These are phyloP conservation scores for Sarcomyxa edulis DNA, from an alignment of 768 basidiomycete species.

Conservation along the genomic window DNA sequence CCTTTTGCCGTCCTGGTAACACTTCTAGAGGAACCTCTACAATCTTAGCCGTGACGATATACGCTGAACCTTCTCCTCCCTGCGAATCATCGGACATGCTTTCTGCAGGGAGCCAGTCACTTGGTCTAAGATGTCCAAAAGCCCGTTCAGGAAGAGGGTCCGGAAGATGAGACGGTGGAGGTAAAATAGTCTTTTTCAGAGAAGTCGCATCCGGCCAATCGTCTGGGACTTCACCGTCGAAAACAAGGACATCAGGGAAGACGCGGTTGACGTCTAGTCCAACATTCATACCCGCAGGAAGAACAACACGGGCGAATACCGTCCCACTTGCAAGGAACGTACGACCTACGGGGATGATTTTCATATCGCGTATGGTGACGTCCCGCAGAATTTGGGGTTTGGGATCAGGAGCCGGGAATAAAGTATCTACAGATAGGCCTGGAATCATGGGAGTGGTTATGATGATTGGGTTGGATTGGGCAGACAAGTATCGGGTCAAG, in stretches of 20 bases:
- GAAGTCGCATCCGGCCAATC: constrained; percentile 6
- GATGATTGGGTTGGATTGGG: constrained; percentile 47
- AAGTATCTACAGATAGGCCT: constrained; percentile 35
- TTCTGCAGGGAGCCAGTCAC: constrained; percentile 55
- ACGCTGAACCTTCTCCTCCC: constrained; percentile 47
- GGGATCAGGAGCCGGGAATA: constrained; percentile 63
- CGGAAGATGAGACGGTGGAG: constrained; percentile 48
- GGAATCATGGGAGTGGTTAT: constrained; percentile 56
- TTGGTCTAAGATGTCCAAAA: constrained; percentile 71
- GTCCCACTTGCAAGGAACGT: constrained; percentile 65
- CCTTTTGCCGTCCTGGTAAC: constrained; percentile 69
- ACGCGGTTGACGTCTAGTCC: constrained; percentile 58
- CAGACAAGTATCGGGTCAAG: constrained; percentile 60
- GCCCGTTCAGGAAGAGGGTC: constrained; percentile 66
- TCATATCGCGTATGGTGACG: constrained; percentile 76
- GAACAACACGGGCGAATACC: constrained; percentile 57
- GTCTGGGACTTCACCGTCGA: constrained; percentile 62
- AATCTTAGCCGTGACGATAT: constrained; percentile 59
- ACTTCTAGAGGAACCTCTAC: constrained; percentile 74
- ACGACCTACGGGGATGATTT: constrained; percentile 42
- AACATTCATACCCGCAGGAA: constrained; percentile 67
- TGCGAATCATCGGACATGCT: constrained; percentile 35
- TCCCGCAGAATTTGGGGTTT: constrained; percentile 63
- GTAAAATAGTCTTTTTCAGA: constrained; percentile 12
- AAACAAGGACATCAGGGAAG: constrained; percentile 73